These are phyloP conservation scores for Diaporthe sp. DNA, from an alignment of 2,329 filamentous ascomycete species.

Conservation along the genomic window DNA sequence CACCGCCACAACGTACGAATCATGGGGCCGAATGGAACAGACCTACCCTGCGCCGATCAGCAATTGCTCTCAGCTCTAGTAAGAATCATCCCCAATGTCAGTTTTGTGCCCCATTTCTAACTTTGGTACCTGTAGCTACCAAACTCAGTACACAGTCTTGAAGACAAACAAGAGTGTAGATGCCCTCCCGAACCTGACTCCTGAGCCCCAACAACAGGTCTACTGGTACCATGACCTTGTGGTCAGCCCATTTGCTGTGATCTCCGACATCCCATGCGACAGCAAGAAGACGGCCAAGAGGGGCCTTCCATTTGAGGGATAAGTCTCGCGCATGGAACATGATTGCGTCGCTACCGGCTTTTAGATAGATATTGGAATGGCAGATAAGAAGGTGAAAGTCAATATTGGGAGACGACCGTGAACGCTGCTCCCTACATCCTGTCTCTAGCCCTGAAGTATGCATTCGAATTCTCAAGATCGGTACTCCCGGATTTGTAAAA, in stretches of 20 bases:
- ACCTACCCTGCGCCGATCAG: conserved; percentile 31
- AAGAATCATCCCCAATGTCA: too few relatives aligned
- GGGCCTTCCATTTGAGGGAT: neutral
- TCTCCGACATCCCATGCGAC: conserved; percentile 38
- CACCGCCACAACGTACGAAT: conserved; percentile 37
- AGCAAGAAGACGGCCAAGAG: conserved; percentile 27
- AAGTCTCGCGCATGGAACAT: neutral
- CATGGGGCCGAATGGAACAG: conserved; percentile 39
- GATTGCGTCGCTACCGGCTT: fast-evolving
- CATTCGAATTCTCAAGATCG: too few relatives aligned
- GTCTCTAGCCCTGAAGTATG: too few relatives aligned
- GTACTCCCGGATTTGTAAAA: too few relatives aligned
- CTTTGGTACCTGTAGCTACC: conserved; percentile 25
- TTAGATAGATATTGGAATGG: neutral
- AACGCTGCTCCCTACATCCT: too few relatives aligned
- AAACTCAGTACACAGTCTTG: conserved; percentile 40
- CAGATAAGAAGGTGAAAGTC: too few relatives aligned
- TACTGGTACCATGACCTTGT: conserved; percentile 39
- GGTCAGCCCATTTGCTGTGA: conserved; percentile 21
- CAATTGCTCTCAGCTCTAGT: conserved; percentile 42
- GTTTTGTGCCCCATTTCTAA: neutral
- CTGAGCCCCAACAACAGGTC: conserved; percentile 36
- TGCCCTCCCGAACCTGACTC: conserved; percentile 33
- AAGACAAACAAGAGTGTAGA: conserved; percentile 35
- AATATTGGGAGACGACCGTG: too few relatives aligned